These are phyloP conservation scores for Volvox africanus DNA, from an alignment of 139 green algal genomes.

Conservation along the genomic window DNA sequence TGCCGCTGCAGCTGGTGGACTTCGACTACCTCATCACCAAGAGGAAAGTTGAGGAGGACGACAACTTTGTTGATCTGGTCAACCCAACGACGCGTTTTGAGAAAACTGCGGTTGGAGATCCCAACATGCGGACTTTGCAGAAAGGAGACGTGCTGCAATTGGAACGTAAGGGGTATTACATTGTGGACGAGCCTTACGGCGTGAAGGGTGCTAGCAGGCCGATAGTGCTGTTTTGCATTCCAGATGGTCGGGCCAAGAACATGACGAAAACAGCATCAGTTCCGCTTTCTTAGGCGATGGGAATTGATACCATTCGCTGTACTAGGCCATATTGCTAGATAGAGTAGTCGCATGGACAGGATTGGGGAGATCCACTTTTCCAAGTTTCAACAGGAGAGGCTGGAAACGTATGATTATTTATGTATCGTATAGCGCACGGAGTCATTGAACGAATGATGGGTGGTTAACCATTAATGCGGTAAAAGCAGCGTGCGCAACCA, in stretches of 20 bases:
- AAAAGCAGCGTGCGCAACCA: no score
- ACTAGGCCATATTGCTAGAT: no score
- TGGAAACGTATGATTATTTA: no score
- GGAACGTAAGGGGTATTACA: slow-evolving; percentile 98
- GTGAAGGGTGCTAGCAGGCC: slow-evolving; percentile 63
- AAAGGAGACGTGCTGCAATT: slow-evolving; percentile 97
- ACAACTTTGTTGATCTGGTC: slow-evolving; percentile 87
- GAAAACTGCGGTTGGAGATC: slow-evolving; percentile 83
- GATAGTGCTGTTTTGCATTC: slow-evolving; percentile 94
- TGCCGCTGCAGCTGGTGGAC: slow-evolving; percentile 75
- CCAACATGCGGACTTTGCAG: slow-evolving; percentile 93
- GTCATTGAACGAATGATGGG: no score
- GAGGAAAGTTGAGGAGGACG: slow-evolving; percentile 94
- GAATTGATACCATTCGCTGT: no score
- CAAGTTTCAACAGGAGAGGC: no score
- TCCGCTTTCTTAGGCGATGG: not conserved
- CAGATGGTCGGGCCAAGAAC: slow-evolving; percentile 81
- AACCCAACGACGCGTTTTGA: slow-evolving; percentile 73
- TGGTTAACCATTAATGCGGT: no score
- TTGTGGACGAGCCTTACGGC: slow-evolving; percentile 86
- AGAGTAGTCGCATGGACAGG: no score
- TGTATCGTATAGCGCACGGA: no score
- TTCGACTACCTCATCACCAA: slow-evolving; percentile 98
- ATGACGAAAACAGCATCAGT: not conserved
- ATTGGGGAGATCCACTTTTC: no score